These are phyloP conservation scores for Pythium periplocum DNA, from an alignment of 352 stramenopile genomes.

Conservation along the genomic window DNA sequence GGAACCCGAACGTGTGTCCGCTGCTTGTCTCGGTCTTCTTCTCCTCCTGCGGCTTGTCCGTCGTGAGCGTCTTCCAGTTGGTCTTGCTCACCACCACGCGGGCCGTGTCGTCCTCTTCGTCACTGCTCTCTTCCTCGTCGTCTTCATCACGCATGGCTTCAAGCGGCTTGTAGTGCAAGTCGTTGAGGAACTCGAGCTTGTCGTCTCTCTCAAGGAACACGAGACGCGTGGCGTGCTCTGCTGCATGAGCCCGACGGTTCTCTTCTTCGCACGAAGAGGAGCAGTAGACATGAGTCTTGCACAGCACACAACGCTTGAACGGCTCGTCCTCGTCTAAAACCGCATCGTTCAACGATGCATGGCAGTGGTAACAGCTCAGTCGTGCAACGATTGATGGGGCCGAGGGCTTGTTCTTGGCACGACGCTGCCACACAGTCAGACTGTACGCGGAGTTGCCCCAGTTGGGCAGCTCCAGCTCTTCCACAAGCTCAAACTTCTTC, in stretches of 20 bases:
- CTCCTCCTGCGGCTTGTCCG: neutral
- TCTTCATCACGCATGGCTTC: slow-evolving; percentile 23
- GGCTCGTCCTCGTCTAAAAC: slow-evolving; percentile 25
- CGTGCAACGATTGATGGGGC: slow-evolving; percentile 12
- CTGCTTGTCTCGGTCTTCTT: neutral
- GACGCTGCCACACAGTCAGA: slow-evolving; percentile 50
- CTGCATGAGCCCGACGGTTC: slow-evolving; percentile 36
- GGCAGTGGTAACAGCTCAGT: slow-evolving; percentile 55
- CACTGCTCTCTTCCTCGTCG: slow-evolving; percentile 15
- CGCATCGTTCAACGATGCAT: slow-evolving; percentile 29
- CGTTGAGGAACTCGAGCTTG: slow-evolving; percentile 59
- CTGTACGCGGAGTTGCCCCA: slow-evolving; percentile 77
- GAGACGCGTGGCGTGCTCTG: slow-evolving; percentile 62
- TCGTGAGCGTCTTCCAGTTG: slow-evolving; percentile 13
- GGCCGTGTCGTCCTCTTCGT: slow-evolving; percentile 11
- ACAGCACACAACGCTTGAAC: slow-evolving; percentile 64
- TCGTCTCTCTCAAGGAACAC: slow-evolving; percentile 57
- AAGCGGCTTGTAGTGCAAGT: slow-evolving; percentile 53
- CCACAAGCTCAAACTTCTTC: slow-evolving; percentile 40
- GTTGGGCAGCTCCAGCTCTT: slow-evolving; percentile 61
- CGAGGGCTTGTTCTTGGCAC: slow-evolving; percentile 1
- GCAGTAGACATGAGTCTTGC: slow-evolving; percentile 81
- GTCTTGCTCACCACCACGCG: slow-evolving; percentile 15
- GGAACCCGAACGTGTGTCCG: too few relatives aligned
- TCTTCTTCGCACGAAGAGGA: slow-evolving; percentile 36